Percentiles rank a stretch among this genome's conserved stretches.
These are phyloP conservation scores for Pythium oligandrum DNA, from an alignment of 352 stramenopile species.

Conservation along the genomic window DNA sequence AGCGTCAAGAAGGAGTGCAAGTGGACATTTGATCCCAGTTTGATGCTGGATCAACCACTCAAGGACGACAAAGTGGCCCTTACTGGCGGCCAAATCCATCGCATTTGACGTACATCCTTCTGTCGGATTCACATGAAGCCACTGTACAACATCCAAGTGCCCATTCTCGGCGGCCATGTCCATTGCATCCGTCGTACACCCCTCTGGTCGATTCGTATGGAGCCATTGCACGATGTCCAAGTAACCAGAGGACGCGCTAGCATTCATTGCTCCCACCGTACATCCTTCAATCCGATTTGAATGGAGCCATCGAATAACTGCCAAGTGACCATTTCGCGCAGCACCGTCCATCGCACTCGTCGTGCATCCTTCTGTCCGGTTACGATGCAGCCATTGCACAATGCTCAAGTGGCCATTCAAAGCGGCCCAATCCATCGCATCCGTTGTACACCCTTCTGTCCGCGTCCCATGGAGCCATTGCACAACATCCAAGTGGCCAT, in stretches of 20 bases:
- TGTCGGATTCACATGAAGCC: constrained; percentile 1
- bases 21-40: too few relatives aligned
- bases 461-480: constrained; percentile 2
- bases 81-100: not conserved
- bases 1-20: too few relatives aligned
- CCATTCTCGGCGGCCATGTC: constrained; percentile 1
- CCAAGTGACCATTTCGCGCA: constrained; percentile 5
- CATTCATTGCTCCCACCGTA: constrained; percentile 3
- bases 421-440: constrained; percentile 7
- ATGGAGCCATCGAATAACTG: constrained; percentile 5
- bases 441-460: not conserved
- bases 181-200: constrained; percentile 4
- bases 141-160: constrained; percentile 5
- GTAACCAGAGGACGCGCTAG: not conserved
- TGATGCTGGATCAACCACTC: too few relatives aligned
- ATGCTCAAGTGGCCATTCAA: not conserved
- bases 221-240: constrained; percentile 5
- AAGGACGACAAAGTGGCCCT: not conserved
- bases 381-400: constrained; percentile 8
- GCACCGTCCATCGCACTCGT: constrained; percentile 6
- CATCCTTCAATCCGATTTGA: not conserved
- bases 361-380: constrained; percentile 1
- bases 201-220: not conserved
- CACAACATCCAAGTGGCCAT: constrained; percentile 9
- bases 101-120: constrained; percentile 1